Evolutionary conservation across 2,329 filamentous ascomycete species (phyloP).

Genomic region (Cryphonectria parasitica): DNA sequence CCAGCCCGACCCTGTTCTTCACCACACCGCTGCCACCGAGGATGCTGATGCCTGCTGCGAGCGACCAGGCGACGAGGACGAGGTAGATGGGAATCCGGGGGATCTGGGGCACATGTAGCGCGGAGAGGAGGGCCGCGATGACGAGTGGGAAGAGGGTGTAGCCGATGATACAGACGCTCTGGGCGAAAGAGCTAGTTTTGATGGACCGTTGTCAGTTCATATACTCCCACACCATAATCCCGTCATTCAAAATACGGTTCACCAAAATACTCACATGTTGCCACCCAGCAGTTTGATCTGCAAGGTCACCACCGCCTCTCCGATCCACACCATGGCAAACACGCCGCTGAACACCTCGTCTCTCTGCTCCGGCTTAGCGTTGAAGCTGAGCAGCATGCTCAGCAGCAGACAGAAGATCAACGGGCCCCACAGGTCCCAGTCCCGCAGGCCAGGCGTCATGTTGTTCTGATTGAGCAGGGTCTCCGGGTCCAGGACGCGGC

Average conservation of each 20-base stretch:
- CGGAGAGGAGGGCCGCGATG: conserved; percentile 87
- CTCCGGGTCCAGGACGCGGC: conserved; percentile 67
- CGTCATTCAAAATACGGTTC: conserved; percentile 4
- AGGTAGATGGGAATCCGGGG: conserved; percentile 89
- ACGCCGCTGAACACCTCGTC: conserved; percentile 93
- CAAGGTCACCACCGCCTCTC: conserved; percentile 93
- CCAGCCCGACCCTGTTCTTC: conserved; percentile 90
- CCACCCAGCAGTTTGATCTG: conserved; percentile 97
- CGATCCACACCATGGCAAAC: conserved; percentile 96
- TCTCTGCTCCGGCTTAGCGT: conserved; percentile 78
- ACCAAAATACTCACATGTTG: conserved; percentile 76
- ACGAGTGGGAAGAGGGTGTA: conserved; percentile 98
- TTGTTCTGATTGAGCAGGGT: conserved; percentile 61
- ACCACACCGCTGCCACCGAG: conserved; percentile 93
- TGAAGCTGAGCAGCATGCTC: conserved; percentile 84
- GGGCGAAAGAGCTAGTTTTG: conserved; percentile 81
- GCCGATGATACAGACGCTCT: conserved; percentile 96
- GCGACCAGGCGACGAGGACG: conserved; percentile 85
- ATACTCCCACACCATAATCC: conserved; percentile 30
- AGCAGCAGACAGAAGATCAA: conserved; percentile 91
- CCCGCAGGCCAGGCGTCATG: conserved; percentile 88
- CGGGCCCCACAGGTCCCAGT: conserved; percentile 99
- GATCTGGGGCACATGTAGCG: conserved; percentile 77
- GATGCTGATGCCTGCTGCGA: conserved; percentile 95
- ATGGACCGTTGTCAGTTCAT: neutral